These are phyloP conservation scores for Colletotrichum gloeosporioides DNA, from an alignment of 2,329 filamentous ascomycete genomes.

Conservation along the genomic window DNA sequence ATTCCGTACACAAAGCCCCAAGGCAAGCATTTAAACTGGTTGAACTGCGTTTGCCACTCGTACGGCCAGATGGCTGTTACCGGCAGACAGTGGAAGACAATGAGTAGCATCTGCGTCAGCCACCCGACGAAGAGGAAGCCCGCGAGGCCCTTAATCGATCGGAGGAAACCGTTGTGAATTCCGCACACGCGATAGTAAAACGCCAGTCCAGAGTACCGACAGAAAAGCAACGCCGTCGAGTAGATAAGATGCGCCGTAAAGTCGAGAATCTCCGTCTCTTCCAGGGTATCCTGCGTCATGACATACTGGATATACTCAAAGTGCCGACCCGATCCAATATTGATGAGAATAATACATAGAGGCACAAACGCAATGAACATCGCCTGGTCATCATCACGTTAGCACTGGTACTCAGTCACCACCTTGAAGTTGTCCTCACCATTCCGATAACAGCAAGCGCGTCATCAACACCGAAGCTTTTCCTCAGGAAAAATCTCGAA, in stretches of 20 bases:
- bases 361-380: conserved; percentile 46
- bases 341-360: conserved; percentile 48
- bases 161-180: conserved; percentile 37
- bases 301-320: conserved; percentile 53
- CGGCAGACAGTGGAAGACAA: conserved; percentile 57
- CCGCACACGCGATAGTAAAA: conserved; percentile 54
- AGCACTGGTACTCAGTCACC: background rate
- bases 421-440: conserved; percentile 28
- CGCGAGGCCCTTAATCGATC: conserved; percentile 39
- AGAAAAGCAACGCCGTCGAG: conserved; percentile 52
- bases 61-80: conserved; percentile 59
- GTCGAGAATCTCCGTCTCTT: conserved; percentile 51
- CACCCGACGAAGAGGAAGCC: conserved; percentile 45
- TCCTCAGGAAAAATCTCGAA: conserved; percentile 40
- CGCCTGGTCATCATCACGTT: background rate
- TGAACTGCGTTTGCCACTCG: conserved; percentile 45
- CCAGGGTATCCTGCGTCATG: conserved; percentile 43
- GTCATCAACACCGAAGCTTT: conserved; percentile 44
- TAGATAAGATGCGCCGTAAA: conserved; percentile 58
- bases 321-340: conserved; percentile 52
- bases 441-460: conserved; percentile 37
- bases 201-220: conserved; percentile 56
- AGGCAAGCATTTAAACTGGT: conserved; percentile 47
- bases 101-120: conserved; percentile 52
- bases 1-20: conserved; percentile 59